Base-by-base conservation (phyloP, 352 stramenopile genomes). In the Pythium chondricola region DNA sequence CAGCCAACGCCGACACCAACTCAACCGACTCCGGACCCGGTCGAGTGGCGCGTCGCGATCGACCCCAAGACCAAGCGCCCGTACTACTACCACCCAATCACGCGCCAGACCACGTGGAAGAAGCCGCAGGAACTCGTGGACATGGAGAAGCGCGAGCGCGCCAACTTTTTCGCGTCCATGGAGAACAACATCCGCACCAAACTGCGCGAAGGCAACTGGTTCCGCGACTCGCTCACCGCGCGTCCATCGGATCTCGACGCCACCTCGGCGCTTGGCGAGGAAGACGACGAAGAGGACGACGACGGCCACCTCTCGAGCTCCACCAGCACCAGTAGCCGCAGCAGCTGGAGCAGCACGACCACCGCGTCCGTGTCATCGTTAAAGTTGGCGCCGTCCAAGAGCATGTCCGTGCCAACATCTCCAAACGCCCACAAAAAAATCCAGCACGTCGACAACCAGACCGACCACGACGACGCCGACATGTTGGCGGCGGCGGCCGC, bases 61-160 rank as follows among this genome's bases (percentile, higher is more conserved):
- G 80, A 90, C 47, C 82, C 82, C 16, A 85, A 87, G 56, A 88
- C 80, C 17, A 90, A 95, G 51, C 81, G 88, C 22, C 87, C 84
- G n/a, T 99, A 98, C 78, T 99, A 98, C 60, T 99, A 98, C 69
- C 92, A 99, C 65, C 71, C 80, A 2, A 50, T 93, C 16, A 98
- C 95, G 1, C 77, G 95, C n/a, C 84, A 98, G 69, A 98, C 96
- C 29, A 96, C 95, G 49, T 99, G 96, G 96, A 97, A 96, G 43
- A 98, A 98, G 43, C 96, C 96, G 11, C 52, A 64, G 7, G 71
- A 81, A 43, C 56, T 91, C 8, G 57, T 88, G 6, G 71, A 84
- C 27, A 82, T 85, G 51, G 87, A 97, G 48, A 85, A 81, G 37
- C 71, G 61, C 24, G 79, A 90, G 44, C 83, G 83, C 43, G 69